phyloP scores from a whole-genome alignment of 2,329 filamentous ascomycete species.

The Cordyceps javanica region DNA sequence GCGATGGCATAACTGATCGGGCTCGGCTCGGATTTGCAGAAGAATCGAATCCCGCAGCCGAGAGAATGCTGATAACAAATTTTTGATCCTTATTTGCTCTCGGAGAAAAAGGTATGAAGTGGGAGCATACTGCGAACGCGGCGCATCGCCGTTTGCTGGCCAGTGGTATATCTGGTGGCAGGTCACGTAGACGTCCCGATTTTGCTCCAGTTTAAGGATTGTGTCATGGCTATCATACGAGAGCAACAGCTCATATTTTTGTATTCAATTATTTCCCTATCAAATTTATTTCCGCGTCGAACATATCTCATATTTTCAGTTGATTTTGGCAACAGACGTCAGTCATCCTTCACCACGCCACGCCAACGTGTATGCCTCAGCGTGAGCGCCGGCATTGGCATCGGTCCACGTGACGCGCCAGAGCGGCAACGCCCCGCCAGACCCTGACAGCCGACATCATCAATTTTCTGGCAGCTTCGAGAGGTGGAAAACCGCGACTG shows the following conservation, averaged over 20 bases:
- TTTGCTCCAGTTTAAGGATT: not conserved
- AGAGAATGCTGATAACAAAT: not conserved
- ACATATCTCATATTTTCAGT: not conserved
- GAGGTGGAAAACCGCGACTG: not conserved
- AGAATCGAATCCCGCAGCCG: not conserved
- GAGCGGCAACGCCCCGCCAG: conserved; percentile 2
- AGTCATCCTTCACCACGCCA: not conserved
- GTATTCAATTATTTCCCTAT: not conserved
- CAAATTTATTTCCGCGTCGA: not conserved
- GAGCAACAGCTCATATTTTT: not conserved
- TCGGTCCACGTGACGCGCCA: conserved; percentile 2
- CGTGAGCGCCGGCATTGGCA: not conserved
- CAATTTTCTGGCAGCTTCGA: conserved; percentile 10
- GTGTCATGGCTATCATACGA: not conserved
- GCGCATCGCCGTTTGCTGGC: conserved; percentile 6
- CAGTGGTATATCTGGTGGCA: not conserved
- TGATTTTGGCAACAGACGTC: not conserved
- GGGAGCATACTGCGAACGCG: not conserved
- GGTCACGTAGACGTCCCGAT: conserved; percentile 1
- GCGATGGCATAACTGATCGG: not conserved
- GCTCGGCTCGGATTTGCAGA: not conserved
- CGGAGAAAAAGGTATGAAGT: not conserved
- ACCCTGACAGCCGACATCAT: conserved; percentile 4
- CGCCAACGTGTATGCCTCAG: not conserved
- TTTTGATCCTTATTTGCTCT: not conserved